Evolutionary conservation across 306 rosid genomes (phyloP).

Genomic region (Quercus aquifolioides): DNA sequence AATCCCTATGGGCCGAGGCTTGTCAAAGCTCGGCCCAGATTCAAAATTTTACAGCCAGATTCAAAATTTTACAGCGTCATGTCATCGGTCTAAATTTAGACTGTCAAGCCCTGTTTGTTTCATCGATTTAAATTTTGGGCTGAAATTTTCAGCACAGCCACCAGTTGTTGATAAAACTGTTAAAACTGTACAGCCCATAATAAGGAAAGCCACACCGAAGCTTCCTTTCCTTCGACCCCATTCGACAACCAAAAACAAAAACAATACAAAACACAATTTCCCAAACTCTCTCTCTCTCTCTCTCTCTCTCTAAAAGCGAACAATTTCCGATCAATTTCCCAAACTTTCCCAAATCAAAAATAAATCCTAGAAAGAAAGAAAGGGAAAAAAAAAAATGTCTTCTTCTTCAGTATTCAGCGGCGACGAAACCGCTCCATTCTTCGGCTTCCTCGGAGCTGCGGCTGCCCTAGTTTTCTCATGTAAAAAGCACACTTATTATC

Average conservation of each 20-base stretch:
- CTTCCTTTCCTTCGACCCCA: conserved; percentile 5
- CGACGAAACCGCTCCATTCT: conserved; percentile 72
- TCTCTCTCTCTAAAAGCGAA: background rate
- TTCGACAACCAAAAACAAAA: too few relatives aligned
- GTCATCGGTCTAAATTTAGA: too few relatives aligned
- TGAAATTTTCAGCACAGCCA: too few relatives aligned
- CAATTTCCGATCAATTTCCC: conserved; percentile 10
- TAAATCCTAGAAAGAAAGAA: background rate
- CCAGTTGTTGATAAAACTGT: background rate
- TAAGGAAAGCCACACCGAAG: background rate
- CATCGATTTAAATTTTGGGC: too few relatives aligned
- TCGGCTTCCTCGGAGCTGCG: conserved; percentile 69
- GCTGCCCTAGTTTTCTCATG: conserved; percentile 67
- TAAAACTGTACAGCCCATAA: background rate
- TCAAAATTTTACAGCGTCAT: too few relatives aligned
- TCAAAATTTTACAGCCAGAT: too few relatives aligned
- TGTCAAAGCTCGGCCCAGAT: too few relatives aligned
- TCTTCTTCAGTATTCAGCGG: conserved; percentile 48
- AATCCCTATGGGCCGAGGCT: too few relatives aligned
- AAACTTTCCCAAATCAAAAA: conserved; percentile 1
- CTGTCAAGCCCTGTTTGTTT: too few relatives aligned
- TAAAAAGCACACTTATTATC: background rate
- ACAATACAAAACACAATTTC: too few relatives aligned
- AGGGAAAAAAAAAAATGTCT: conserved; percentile 25
- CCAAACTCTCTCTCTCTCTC: background rate